phyloP scores from a whole-genome alignment of 2,329 filamentous ascomycete species.

The Endocalyx cinctus region DNA sequence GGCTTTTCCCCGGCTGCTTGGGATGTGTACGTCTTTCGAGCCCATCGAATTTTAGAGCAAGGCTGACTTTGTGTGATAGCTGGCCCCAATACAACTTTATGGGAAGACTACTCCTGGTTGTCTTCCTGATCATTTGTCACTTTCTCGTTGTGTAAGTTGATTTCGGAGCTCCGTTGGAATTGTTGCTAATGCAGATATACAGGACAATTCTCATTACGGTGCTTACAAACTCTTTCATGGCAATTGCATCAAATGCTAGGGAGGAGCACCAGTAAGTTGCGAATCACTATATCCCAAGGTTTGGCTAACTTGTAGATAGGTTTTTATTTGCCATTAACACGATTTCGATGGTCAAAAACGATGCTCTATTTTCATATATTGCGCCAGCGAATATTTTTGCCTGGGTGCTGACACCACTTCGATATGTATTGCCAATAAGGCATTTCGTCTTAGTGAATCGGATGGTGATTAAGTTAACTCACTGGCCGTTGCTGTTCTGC shows the following conservation, averaged over 20 bases:
- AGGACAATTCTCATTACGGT: conserved; percentile 90
- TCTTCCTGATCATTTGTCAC: conserved; percentile 92
- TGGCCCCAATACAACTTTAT: conserved; percentile 74
- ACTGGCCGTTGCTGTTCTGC: conserved; percentile 79
- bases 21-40: conserved; percentile 60
- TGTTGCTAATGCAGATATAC: too few relatives aligned
- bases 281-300: background rate
- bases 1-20: conserved; percentile 93
- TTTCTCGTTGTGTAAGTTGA: conserved; percentile 70
- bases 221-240: conserved; percentile 95
- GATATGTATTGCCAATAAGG: conserved; percentile 74
- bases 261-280: conserved; percentile 70
- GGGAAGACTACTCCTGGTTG: conserved; percentile 67
- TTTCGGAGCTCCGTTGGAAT: background rate
- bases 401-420: conserved; percentile 79
- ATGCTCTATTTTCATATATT: conserved; percentile 89
- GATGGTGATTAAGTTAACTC: conserved; percentile 85
- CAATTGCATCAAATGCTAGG: conserved; percentile 86
- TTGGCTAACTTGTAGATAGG: conserved; percentile 25
- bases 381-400: conserved; percentile 88
- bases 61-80: conserved; percentile 28
- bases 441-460: conserved; percentile 83
- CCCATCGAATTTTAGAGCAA: background rate
- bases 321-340: conserved; percentile 96
- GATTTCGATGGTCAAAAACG: conserved; percentile 98